Percentiles rank a stretch among this genome's conserved stretches.
Evolutionary conservation across 2,329 filamentous ascomycete genomes (phyloP).

Genomic region (Clarireedia sp.): DNA sequence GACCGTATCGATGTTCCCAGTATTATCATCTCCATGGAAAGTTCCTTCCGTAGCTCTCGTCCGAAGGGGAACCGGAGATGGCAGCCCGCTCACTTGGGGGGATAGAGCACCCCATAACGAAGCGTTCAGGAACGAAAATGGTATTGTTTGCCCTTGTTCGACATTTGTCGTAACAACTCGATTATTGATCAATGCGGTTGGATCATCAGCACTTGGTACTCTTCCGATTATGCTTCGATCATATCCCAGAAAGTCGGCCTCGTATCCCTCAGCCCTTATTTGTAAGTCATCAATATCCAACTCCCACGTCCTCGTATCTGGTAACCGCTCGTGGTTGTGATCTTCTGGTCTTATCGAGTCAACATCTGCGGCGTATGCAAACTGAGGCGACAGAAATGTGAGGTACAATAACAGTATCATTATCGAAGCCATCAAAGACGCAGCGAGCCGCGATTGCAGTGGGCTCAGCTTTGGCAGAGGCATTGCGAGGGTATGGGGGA

Average conservation of each 20-base stretch:
- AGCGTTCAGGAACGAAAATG: constrained; percentile 55
- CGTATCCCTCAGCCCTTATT: constrained; percentile 38
- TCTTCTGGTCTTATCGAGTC: constrained; percentile 36
- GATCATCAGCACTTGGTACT: constrained; percentile 39
- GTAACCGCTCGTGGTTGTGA: constrained; percentile 40
- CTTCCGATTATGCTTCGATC: constrained; percentile 57
- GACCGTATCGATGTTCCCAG: constrained; percentile 2
- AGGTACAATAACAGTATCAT: constrained; percentile 54
- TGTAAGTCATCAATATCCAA: constrained; percentile 28
- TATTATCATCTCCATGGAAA: constrained; percentile 6
- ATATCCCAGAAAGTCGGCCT: constrained; percentile 53
- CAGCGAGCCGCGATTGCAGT: constrained; percentile 64
- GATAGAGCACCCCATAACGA: constrained; percentile 41
- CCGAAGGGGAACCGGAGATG: constrained; percentile 24
- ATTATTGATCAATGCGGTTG: constrained; percentile 56
- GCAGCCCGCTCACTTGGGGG: constrained; percentile 30
- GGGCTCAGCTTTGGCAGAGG: constrained; percentile 47
- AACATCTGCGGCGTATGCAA: constrained; percentile 55
- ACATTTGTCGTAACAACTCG: constrained; percentile 52
- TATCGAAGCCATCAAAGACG: constrained; percentile 54
- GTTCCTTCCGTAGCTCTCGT: constrained; percentile 13
- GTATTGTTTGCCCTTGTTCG: constrained; percentile 50
- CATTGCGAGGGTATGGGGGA: constrained; percentile 17
- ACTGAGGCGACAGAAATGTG: constrained; percentile 47
- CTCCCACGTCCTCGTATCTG: constrained; percentile 29